Evolutionary conservation across 1,284 basidiomycete species (phyloP).

Genomic region (Cutaneotrichosporon sp.): DNA sequence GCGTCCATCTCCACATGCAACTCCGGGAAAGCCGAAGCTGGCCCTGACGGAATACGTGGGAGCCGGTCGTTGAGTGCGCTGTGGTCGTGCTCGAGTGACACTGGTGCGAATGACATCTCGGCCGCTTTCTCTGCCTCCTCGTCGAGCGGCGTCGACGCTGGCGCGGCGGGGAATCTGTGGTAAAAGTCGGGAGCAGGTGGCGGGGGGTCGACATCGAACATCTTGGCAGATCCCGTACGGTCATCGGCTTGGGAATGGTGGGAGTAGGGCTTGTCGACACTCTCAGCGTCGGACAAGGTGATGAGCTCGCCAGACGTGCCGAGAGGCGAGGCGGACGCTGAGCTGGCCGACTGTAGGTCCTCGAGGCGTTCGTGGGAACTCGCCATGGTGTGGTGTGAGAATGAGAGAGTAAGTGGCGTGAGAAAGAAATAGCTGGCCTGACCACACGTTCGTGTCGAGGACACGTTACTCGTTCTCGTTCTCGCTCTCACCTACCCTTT

Average conservation of each 20-base stretch:
- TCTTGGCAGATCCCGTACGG: background rate
- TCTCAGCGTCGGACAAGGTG: background rate
- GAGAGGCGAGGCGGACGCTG: background rate
- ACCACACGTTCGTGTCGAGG: background rate
- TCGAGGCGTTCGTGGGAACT: background rate
- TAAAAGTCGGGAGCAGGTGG: background rate
- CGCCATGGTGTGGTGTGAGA: background rate
- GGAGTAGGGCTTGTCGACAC: background rate
- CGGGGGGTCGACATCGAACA: background rate
- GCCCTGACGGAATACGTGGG: background rate
- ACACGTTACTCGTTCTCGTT: background rate
- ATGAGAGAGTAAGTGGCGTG: background rate
- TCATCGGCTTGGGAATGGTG: background rate
- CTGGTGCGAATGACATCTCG: background rate
- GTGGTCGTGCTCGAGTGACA: background rate
- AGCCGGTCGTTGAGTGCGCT: background rate
- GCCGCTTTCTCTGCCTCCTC: background rate
- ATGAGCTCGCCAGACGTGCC: conserved; percentile 9
- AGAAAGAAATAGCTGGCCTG: background rate
- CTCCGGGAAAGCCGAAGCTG: background rate
- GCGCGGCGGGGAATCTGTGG: background rate
- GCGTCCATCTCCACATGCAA: background rate
- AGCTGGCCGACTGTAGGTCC: background rate
- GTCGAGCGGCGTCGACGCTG: background rate
- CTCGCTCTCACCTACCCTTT: background rate